Conservation (phyloP, 768 basidiomycete species). For the Tulasnella sp. region DNA sequence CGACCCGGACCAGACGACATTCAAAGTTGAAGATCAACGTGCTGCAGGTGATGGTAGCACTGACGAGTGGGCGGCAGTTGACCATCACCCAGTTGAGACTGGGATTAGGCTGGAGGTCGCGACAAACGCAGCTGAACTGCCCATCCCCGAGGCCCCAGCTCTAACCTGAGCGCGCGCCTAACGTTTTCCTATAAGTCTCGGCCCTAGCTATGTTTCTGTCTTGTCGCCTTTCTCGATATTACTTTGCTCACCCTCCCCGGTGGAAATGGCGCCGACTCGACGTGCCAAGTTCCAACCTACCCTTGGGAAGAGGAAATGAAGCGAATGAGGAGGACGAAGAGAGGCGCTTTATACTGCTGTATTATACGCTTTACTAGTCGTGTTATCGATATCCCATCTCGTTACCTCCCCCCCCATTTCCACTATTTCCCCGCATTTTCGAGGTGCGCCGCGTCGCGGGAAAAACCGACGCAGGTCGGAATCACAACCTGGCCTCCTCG, state of each 20-base stretch:
- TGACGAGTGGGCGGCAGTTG: conserved; percentile 7
- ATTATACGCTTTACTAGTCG: background rate
- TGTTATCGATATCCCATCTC: background rate
- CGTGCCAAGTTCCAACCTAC: no score
- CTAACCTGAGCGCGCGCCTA: no score
- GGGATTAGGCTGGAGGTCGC: no score
- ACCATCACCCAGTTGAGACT: background rate
- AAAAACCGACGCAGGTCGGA: background rate
- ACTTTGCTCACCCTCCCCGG: no score
- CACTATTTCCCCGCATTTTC: background rate
- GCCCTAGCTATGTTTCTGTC: no score
- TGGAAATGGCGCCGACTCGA: no score
- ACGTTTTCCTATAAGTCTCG: no score
- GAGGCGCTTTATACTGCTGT: background rate
- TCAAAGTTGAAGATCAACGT: background rate
- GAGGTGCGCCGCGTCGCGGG: background rate
- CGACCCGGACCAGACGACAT: background rate
- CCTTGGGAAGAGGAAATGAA: no score
- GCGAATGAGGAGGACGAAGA: background rate
- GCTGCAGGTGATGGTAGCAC: background rate
- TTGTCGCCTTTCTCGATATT: no score
- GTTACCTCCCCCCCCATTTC: no score
- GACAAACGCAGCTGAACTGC: no score
- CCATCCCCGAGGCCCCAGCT: no score
- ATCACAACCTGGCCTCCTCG: background rate